These are phyloP conservation scores for Trametes sanguinea DNA, from an alignment of 768 basidiomycete species.

Conservation along the genomic window DNA sequence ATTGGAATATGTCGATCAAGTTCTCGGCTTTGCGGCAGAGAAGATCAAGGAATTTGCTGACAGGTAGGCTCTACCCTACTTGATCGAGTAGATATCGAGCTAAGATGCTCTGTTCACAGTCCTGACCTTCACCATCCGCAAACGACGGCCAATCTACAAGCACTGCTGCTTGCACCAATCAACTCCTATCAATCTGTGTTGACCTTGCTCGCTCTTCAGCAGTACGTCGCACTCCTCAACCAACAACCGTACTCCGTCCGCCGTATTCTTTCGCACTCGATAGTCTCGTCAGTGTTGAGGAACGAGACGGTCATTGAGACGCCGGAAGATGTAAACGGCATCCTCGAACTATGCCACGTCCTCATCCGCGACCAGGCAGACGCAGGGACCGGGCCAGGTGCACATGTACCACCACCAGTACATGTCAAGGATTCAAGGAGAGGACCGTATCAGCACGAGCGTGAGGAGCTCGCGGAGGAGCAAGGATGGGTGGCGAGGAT, in stretches of 20 bases:
- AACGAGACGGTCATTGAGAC: constrained; percentile 95
- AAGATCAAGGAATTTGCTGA: constrained; percentile 86
- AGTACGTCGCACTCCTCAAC: constrained; percentile 79
- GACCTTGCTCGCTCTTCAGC: constrained; percentile 93
- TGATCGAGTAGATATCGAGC: not conserved
- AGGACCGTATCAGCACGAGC: constrained; percentile 63
- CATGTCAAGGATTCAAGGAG: constrained; percentile 51
- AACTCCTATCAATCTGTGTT: constrained; percentile 96
- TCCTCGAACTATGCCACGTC: constrained; percentile 90
- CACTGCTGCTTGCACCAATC: constrained; percentile 90
- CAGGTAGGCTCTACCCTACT: constrained; percentile 49
- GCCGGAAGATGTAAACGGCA: constrained; percentile 91
- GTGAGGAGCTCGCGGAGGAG: constrained; percentile 95
- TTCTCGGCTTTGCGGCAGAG: constrained; percentile 83
- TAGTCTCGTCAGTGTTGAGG: constrained; percentile 92
- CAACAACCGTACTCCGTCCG: constrained; percentile 90
- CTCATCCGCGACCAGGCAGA: constrained; percentile 85
- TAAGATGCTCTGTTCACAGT: constrained; percentile 39
- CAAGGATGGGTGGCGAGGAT: constrained; percentile 99
- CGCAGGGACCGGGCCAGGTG: constrained; percentile 34
- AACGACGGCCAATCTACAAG: constrained; percentile 88
- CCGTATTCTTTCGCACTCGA: constrained; percentile 90
- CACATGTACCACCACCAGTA: constrained; percentile 35
- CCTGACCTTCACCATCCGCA: constrained; percentile 86
- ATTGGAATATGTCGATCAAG: constrained; percentile 96